Evolutionary conservation across 1,139 yeast species (phyloP), one percentile per base, ranked within the genome.

Genomic region (Lodderomyces theae): DNA sequence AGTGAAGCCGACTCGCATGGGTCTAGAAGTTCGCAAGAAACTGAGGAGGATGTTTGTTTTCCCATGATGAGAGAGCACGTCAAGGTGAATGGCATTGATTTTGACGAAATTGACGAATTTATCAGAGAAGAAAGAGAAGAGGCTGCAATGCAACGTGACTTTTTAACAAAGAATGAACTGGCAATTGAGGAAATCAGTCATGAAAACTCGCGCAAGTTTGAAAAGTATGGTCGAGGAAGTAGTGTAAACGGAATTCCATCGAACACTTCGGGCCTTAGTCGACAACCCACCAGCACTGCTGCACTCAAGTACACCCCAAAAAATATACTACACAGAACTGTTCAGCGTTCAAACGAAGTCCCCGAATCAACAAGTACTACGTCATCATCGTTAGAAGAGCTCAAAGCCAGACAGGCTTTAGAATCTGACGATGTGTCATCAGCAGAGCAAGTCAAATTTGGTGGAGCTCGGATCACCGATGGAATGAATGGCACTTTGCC

Each of bases 21-120:
- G 1, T 80, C 86, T 9, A 71, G 88, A 49, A 76, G 81, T 17
- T 80, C 88, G 2, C 88, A 84, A 53, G 95, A 86, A 57, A 88
- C 96, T 0, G 97, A 90, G 57, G 97, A 90, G 58, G 97, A 92
- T 74, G 98, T 92, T 35, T 92, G 97, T 70, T 89, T 90, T 66
- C 97, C 98, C 1, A 85, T 88, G 87, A 71, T 81, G 39, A 80
- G 87, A 17, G 87, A 82, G 52, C 84, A 80, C 51, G 72, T 78
- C 10, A 72, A 86, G 47, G 70, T 82, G 33, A 80, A 80, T 49
- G 92, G 90, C 11, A 83, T 85, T 50, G 90, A 85, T 60, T 84
- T 84, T 53, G 86, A 80, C 57, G 92, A 83, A 52, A 74, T 85
- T 54, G 92, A 84, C 47, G 89, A 84, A 50, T 84, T 82, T 52